phyloP scores from a whole-genome alignment of 176 grass and related monocot species.

The Pontederia crassipes region DNA sequence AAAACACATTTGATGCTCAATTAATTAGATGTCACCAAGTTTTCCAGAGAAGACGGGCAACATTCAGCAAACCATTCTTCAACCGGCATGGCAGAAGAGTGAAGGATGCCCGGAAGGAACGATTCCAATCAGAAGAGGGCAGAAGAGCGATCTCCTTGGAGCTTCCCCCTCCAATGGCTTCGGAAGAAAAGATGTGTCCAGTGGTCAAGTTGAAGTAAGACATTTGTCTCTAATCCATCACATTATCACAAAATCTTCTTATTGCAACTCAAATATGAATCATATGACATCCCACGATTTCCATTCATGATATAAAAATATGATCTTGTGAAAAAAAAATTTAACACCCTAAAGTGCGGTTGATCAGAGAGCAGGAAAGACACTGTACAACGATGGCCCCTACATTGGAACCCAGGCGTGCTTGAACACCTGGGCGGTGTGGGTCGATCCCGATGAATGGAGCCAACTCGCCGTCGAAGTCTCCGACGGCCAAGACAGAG shows the following conservation, averaged over 20 bases:
- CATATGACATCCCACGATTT: no score
- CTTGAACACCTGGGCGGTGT: background rate
- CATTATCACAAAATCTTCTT: no score
- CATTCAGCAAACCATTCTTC: no score
- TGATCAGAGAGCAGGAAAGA: no score
- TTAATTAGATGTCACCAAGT: background rate
- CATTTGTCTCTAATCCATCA: background rate
- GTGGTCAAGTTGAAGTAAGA: background rate
- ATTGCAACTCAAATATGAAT: no score
- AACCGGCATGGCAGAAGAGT: background rate
- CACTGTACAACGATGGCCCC: background rate
- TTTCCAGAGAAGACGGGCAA: background rate
- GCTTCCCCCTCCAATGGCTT: background rate
- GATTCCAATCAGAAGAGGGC: background rate
- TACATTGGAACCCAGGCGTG: background rate
- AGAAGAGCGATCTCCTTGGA: background rate
- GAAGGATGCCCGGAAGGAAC: background rate
- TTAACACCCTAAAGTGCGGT: no score
- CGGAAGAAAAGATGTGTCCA: background rate
- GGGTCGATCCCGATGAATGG: background rate
- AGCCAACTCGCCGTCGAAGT: background rate
- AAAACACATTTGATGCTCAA: no score
- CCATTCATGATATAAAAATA: no score
- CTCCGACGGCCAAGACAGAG: background rate
- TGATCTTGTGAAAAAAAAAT: no score